Evolutionary conservation across 2,329 filamentous ascomycete genomes (phyloP), one percentile per base, ranked within the genome.

Genomic region (Cladosporium sp.): DNA sequence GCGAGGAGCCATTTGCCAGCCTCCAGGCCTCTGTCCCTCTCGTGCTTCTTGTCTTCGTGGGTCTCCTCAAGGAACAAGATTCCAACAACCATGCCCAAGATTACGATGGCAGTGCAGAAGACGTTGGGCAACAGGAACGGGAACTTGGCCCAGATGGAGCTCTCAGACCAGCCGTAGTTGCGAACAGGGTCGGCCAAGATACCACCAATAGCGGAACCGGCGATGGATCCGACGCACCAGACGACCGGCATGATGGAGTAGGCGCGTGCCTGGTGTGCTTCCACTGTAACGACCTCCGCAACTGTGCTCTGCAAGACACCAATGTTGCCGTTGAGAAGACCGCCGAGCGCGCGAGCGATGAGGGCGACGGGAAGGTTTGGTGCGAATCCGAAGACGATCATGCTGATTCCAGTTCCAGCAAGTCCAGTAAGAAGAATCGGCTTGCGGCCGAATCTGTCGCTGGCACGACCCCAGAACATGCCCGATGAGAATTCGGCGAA

Each of bases 181-280:
- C 89, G 84, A 74, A 92, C 95, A 23, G 95, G 95, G 72, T 92
- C 87, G 59, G 95, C 94, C 59, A 99, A 85, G 65, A 92, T 88
- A 72, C 95, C 95, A 74, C 95, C 95, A 75, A 98, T 90, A 76
- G 91, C 91, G 57, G 94, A 93, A 36, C 95, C 95, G 71, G 97
- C 84, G 72, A 98, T 97, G 30, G 94, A 97, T 84, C 95, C 95
- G 74, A 99, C 85, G 76, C 93, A 97, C 95, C 95, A 99, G 28
- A 98, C 92, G 76, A 97, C 92, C 7, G 95, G 95, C 93, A 99
- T 97, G 71, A 98, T 93, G 14, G 94, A 92, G 80, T 96, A 99
- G 58, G 94, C 95, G 72, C 92, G 91, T 71, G 93, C 91, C 78
- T 98, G 93, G 76, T 98, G 93, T 77, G 94, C 91, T 79, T 97